A percentile compares a stretch with the other conserved stretches of the same genome.
phyloP scores from a whole-genome alignment of 2,329 filamentous ascomycete species.

The Hymenoscyphus fructigenus region DNA sequence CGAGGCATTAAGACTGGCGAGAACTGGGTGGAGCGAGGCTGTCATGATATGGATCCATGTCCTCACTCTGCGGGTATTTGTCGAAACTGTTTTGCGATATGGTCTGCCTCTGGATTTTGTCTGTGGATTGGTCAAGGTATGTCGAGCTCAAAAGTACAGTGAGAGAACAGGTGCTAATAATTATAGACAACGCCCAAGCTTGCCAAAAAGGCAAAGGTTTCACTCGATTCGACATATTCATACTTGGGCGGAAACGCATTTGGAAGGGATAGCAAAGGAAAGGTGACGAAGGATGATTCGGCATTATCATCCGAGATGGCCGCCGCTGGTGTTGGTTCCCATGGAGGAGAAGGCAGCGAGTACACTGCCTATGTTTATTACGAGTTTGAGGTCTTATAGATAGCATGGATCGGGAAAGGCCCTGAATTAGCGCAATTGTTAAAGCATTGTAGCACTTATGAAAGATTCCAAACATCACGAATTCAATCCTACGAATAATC shows the following conservation, averaged over 20 bases:
- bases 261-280: slow-evolving; percentile 88
- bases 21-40: slow-evolving; percentile 93
- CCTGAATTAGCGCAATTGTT: slow-evolving; percentile 22
- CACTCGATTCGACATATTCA: slow-evolving; percentile 80
- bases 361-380: slow-evolving; percentile 98
- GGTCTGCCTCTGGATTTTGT: slow-evolving; percentile 89
- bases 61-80: slow-evolving; percentile 86
- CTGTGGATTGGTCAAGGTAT: slow-evolving; percentile 79
- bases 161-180: slow-evolving; percentile 20
- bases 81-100: slow-evolving; percentile 96
- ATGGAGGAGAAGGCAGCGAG: slow-evolving; percentile 71
- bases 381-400: slow-evolving; percentile 72
- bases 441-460: slow-evolving; percentile 29
- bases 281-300: slow-evolving; percentile 86
- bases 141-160: slow-evolving; percentile 29
- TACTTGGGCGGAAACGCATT: slow-evolving; percentile 95
- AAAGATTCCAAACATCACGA: slow-evolving; percentile 12
- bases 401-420: slow-evolving; percentile 14
- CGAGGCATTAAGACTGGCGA: slow-evolving; percentile 80
- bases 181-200: slow-evolving; percentile 77
- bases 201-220: slow-evolving; percentile 73
- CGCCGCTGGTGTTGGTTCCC: slow-evolving; percentile 61
- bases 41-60: slow-evolving; percentile 97
- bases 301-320: slow-evolving; percentile 79
- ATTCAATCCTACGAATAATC: slow-evolving; percentile 8